Conservation (phyloP, 2,329 filamentous ascomycete species). For the Blumeria hordei region DNA sequence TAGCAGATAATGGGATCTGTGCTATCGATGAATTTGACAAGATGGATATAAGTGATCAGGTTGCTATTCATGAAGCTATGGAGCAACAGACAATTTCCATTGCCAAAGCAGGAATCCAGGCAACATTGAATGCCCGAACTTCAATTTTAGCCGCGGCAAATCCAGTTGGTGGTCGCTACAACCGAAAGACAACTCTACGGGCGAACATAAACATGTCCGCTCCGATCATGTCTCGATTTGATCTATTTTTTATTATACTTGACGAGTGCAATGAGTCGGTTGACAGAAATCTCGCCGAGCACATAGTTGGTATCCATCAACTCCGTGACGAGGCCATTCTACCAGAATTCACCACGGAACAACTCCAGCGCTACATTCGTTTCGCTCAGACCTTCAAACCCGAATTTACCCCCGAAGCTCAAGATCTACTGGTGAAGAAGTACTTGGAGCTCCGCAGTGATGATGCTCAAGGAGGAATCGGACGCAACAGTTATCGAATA, state of each 20-base stretch:
- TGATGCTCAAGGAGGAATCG: slow-evolving; percentile 81
- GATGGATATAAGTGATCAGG: slow-evolving; percentile 94
- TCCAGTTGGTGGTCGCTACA: slow-evolving; percentile 87
- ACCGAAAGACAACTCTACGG: slow-evolving; percentile 79
- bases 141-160: slow-evolving; percentile 92
- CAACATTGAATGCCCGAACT: slow-evolving; percentile 84
- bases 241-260: slow-evolving; percentile 92
- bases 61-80: slow-evolving; percentile 99
- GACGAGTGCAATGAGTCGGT: slow-evolving; percentile 89
- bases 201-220: slow-evolving; percentile 97
- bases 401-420: slow-evolving; percentile 73
- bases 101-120: slow-evolving; percentile 93
- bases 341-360: slow-evolving; percentile 88
- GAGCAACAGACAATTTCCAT: slow-evolving; percentile 99
- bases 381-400: slow-evolving; percentile 90
- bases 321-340: slow-evolving; percentile 74
- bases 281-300: slow-evolving; percentile 74
- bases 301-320: slow-evolving; percentile 88
- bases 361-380: slow-evolving; percentile 88
- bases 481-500: slow-evolving; percentile 89
- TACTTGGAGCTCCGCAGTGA: slow-evolving; percentile 91
- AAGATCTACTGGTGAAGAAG: slow-evolving; percentile 60
- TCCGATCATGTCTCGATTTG: slow-evolving; percentile 98
- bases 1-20: slow-evolving; percentile 91
- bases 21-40: slow-evolving; percentile 99